Evolutionary conservation across 768 basidiomycete genomes (phyloP), one percentile per base, ranked within the genome.

Genomic region (Obba rivulosa): DNA sequence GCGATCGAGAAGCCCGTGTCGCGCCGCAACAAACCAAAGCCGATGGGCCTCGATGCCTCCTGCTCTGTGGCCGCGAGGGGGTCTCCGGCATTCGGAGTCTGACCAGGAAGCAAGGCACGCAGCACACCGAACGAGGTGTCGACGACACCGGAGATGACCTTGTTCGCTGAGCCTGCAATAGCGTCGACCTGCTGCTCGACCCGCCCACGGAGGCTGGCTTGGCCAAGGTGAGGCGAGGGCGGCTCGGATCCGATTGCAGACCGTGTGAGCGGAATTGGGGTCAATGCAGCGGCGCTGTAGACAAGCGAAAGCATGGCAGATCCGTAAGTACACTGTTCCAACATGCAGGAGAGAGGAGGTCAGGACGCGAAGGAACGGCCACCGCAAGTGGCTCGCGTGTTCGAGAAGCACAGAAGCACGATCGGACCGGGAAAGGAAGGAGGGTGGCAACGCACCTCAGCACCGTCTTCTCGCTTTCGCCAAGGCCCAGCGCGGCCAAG

Each of bases 101-200:
- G 69, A 55, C 53, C 71, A 0, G 78, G 91, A 45, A 94, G 74
- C 37, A 93, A 70, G 3, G 89, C 83, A 16, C 89, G 78, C 14
- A 96, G 72, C 53, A 92, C 87, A 16, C 89, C 87, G 66, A 94
- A 92, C 2, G 88, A 90, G 0, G 90, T 81, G 62, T 95, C 92
- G 41, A 95, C 86, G 45, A 96, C 92, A 20, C 89, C 92, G 4
- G 77, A 83, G 44, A 91, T 67, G 23, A 85, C 80, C 48, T 83
- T 80, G 62, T 80, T 83, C 16, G 93, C 93, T 0, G 87, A 85
- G n/a, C 81, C 89, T 0, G 87, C 80, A 34, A 92, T 80, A 0
- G 79, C 80, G 49, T 87, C 85, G 14, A 88, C 86, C 52, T 83
- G 83, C 60, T 91, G 88, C 54, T 80, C 87, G 9, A 92, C 86